Percentiles rank a stretch among this genome's conserved stretches.
Conservation (phyloP, 345 rosid genomes). For the Eucalyptus pauciflora region DNA sequence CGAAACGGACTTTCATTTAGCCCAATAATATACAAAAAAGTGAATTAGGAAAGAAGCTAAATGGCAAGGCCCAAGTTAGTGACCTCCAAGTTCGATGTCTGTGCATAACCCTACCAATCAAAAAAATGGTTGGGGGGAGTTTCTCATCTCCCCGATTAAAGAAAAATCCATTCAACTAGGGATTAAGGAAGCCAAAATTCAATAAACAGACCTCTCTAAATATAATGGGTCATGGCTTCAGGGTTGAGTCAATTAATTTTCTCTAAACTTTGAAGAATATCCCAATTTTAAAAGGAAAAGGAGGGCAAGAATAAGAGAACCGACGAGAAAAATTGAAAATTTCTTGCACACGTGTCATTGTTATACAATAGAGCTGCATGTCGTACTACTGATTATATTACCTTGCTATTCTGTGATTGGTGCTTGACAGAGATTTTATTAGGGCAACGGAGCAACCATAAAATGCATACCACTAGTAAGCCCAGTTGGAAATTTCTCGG, state of each 20-base stretch:
- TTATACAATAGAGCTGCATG: background rate
- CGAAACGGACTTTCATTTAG: background rate
- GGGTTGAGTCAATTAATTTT: background rate
- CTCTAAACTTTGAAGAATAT: background rate
- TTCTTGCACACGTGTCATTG: background rate
- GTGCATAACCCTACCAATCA: background rate
- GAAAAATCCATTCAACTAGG: background rate
- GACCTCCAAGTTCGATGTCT: background rate
- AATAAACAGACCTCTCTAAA: background rate
- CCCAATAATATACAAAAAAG: background rate
- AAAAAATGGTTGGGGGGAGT: background rate
- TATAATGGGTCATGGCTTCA: background rate
- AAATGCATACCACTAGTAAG: background rate
- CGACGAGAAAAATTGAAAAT: background rate
- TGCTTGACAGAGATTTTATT: background rate
- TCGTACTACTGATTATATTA: background rate
- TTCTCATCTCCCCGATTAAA: background rate
- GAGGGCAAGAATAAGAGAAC: background rate
- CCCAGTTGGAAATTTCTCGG: background rate
- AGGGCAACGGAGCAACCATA: background rate
- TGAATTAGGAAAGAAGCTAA: background rate
- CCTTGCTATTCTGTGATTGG: background rate
- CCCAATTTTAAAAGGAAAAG: background rate
- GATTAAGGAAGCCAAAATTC: background rate
- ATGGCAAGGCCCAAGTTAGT: background rate